Percentiles rank a stretch among this genome's conserved stretches.
Conservation (phyloP, 2,329 filamentous ascomycete species). For the Clarireedia sp. region DNA sequence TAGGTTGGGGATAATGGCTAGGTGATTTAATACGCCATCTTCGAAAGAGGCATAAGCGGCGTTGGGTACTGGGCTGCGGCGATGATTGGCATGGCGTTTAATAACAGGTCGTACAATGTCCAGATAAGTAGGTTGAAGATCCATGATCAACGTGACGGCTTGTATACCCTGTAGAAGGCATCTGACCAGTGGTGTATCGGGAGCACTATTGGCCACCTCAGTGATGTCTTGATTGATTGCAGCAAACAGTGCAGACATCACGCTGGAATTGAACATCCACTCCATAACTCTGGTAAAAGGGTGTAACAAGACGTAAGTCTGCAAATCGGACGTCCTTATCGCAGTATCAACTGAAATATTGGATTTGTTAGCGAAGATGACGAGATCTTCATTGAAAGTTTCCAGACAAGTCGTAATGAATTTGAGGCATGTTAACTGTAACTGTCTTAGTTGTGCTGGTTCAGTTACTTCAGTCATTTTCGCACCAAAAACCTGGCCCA, state of each 20-base stretch:
- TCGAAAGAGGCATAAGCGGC: conserved; percentile 82
- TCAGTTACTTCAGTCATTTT: conserved; percentile 51
- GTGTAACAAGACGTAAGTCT: conserved; percentile 76
- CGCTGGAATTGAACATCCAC: conserved; percentile 92
- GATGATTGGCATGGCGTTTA: conserved; percentile 54
- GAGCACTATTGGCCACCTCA: conserved; percentile 62
- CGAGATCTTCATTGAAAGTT: conserved; percentile 90
- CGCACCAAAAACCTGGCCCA: conserved; percentile 68
- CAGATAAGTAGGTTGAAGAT: conserved; percentile 84
- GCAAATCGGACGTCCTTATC: conserved; percentile 66
- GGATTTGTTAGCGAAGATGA: conserved; percentile 75
- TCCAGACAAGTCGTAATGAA: conserved; percentile 73
- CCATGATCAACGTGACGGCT: conserved; percentile 73
- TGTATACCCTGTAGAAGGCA: conserved; percentile 74
- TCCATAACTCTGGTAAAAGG: conserved; percentile 95
- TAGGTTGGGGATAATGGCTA: conserved; percentile 71
- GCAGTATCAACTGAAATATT: conserved; percentile 66
- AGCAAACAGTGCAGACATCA: conserved; percentile 70
- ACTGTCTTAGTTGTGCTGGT: conserved; percentile 59
- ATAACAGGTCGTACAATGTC: conserved; percentile 78
- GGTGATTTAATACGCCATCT: conserved; percentile 76
- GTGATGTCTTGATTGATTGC: conserved; percentile 68
- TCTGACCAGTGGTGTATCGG: conserved; percentile 74
- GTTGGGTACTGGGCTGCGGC: conserved; percentile 58
- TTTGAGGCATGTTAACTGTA: conserved; percentile 74